Conservation (phyloP, 169 alveolate species). For the Eimeria sp. region DNA sequence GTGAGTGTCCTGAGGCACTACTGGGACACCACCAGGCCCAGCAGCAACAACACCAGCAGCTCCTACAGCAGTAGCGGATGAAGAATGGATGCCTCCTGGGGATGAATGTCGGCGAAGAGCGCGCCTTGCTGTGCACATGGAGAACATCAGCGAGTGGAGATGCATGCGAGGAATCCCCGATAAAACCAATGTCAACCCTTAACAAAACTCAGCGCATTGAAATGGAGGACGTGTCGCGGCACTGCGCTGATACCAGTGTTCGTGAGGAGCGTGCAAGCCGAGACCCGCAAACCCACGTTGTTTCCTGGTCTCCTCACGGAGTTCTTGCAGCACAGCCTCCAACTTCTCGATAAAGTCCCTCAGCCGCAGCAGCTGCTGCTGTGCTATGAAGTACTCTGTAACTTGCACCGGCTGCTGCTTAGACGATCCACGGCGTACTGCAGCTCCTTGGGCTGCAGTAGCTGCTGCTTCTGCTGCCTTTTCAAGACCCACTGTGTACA, state of each 20-base stretch:
- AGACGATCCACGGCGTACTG: background rate
- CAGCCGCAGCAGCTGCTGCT: conserved; percentile 52
- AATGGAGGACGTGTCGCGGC: background rate
- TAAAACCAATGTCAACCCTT: background rate
- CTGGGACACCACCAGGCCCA: background rate
- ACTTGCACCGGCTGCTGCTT: background rate
- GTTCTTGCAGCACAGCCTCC: conserved; percentile 27
- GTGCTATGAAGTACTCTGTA: conserved; percentile 18
- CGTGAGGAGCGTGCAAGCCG: background rate
- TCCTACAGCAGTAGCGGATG: background rate
- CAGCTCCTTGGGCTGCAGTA: background rate
- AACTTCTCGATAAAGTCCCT: conserved; percentile 7
- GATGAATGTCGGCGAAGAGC: conserved; percentile 10
- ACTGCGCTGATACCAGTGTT: background rate
- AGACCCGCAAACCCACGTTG: background rate
- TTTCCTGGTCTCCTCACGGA: conserved; percentile 24
- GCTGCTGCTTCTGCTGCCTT: conserved; percentile 49
- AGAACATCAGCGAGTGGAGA: background rate
- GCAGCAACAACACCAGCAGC: conserved; percentile 11
- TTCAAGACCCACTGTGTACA: conserved; percentile 21
- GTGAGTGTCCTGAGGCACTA: conserved; percentile 7
- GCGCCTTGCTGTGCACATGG: conserved; percentile 22
- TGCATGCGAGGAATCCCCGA: background rate
- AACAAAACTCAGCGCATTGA: background rate
- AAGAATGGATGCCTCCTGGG: background rate